Conservation (phyloP, 257 asterid species). For the Solanum sejunctum region DNA sequence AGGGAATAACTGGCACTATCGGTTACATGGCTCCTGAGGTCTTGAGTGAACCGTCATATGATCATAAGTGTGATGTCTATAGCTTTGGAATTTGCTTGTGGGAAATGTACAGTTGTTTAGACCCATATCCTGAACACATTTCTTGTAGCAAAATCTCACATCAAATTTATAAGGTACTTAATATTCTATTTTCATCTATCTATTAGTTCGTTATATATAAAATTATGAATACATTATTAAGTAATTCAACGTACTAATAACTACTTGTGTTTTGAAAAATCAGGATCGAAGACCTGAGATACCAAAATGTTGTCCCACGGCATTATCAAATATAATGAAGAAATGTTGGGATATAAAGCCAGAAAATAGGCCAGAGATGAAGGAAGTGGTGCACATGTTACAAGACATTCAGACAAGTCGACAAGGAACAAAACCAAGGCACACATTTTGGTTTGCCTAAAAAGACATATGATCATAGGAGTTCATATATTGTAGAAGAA, state of each 20-base stretch:
- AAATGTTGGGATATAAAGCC: constrained; percentile 10
- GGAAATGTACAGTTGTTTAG: constrained; percentile 6
- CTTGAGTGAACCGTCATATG: neutral
- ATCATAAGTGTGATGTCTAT: constrained; percentile 17
- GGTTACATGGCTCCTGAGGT: constrained; percentile 25
- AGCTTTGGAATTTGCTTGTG: constrained; percentile 23
- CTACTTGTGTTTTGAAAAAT: neutral
- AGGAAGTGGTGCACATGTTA: neutral
- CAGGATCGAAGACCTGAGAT: constrained; percentile 7
- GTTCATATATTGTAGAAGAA: neutral
- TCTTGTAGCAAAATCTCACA: neutral
- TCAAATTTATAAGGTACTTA: neutral
- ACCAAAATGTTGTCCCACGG: neutral
- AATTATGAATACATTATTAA: neutral
- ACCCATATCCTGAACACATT: neutral
- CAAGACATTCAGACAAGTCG: neutral
- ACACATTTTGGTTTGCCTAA: neutral
- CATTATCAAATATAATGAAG: neutral
- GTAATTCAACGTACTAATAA: neutral
- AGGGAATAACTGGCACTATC: neutral
- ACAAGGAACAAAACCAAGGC: neutral
- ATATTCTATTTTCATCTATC: neutral
- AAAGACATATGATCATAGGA: neutral
- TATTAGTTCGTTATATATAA: neutral
- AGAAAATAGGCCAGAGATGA: constrained; percentile 15